Evolutionary conservation across 2,329 filamentous ascomycete genomes (phyloP).

Genomic region (Sporothrix pseudoabietina): DNA sequence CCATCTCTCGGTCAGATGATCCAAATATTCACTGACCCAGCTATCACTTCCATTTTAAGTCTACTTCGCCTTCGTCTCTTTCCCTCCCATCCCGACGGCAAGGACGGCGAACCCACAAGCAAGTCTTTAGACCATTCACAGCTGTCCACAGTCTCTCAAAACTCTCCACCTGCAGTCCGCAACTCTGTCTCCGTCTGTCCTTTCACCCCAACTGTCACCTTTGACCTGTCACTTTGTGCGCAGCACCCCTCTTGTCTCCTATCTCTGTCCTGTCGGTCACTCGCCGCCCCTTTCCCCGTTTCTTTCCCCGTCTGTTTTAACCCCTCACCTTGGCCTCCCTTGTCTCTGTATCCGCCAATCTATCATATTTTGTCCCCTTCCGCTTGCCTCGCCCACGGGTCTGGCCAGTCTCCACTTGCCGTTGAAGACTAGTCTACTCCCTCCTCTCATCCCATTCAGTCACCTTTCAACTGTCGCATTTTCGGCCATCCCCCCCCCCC

Average conservation of each 20-base stretch:
- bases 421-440: not conserved
- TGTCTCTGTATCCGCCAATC: not conserved
- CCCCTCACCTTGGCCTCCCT: not conserved
- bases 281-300: not conserved
- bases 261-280: not conserved
- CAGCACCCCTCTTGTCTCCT: not conserved
- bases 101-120: slow-evolving; percentile 1
- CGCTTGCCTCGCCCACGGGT: not conserved
- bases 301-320: not conserved
- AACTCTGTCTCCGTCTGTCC: not conserved
- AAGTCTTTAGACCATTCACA: not conserved
- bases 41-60: not conserved
- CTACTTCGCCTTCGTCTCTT: not conserved
- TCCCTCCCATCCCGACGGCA: slow-evolving; percentile 25
- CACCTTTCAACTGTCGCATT: not conserved
- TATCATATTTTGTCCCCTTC: not conserved
- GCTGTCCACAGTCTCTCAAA: not conserved
- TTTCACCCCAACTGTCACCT: not conserved
- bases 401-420: slow-evolving; percentile 7
- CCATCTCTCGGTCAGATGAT: not conserved
- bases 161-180: not conserved
- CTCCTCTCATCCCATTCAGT: not conserved
- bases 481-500: no score
- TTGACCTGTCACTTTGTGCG: slow-evolving; percentile 18
- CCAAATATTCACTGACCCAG: not conserved